These are phyloP conservation scores for Ceratocystis cubensis DNA, from an alignment of 2,329 filamentous ascomycete genomes.

Conservation along the genomic window DNA sequence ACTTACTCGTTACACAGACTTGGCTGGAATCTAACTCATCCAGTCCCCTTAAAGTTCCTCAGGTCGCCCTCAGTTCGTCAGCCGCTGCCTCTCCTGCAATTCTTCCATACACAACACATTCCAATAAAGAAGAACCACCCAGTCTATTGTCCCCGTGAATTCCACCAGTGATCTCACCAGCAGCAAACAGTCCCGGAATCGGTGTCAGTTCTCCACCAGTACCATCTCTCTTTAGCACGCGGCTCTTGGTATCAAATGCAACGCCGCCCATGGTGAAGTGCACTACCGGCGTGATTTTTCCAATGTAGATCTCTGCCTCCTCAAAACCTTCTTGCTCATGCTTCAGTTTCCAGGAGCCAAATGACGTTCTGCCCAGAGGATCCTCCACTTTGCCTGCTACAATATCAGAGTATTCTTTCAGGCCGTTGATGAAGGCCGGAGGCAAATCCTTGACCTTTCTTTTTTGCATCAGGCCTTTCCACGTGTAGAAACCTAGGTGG, in stretches of 20 bases:
- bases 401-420: constrained; percentile 38
- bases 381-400: constrained; percentile 33
- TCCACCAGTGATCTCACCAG: constrained; percentile 52
- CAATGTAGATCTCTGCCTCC: constrained; percentile 44
- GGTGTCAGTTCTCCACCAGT: constrained; percentile 29
- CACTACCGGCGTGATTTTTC: constrained; percentile 48
- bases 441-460: constrained; percentile 40
- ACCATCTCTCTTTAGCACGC: constrained; percentile 35
- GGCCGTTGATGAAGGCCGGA: constrained; percentile 29
- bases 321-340: constrained; percentile 31
- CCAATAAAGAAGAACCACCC: constrained; percentile 48
- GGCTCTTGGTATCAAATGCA: constrained; percentile 40
- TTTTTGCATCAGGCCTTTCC: constrained; percentile 48
- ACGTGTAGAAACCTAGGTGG: constrained; percentile 51
- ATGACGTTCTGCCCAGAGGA: constrained; percentile 36
- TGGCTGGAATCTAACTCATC: background rate
- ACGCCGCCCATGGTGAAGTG: constrained; percentile 58
- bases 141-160: constrained; percentile 51
- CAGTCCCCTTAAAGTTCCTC: background rate
- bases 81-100: constrained; percentile 42
- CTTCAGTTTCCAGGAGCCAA: constrained; percentile 43
- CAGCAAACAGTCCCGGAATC: constrained; percentile 47
- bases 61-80: constrained; percentile 8
- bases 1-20: constrained; percentile 1
- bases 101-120: constrained; percentile 52